phyloP scores from a whole-genome alignment of 2,329 filamentous ascomycete species.

The Fusarium beomiforme region DNA sequence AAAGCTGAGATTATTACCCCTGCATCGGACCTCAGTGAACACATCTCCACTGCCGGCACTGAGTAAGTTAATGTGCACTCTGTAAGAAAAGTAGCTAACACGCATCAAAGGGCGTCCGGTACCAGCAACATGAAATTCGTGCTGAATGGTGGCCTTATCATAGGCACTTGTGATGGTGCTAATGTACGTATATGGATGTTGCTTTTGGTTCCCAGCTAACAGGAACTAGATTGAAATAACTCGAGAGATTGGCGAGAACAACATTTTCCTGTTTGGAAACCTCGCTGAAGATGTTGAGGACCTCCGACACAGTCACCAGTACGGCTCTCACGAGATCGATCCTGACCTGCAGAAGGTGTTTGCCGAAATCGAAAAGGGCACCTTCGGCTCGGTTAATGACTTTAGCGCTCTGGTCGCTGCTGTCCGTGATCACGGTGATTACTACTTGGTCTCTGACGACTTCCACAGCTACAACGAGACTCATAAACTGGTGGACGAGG shows the following conservation, averaged over 20 bases:
- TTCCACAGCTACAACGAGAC: conserved; percentile 96
- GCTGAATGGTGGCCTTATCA: conserved; percentile 94
- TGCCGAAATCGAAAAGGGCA: conserved; percentile 79
- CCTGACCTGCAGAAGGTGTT: conserved; percentile 83
- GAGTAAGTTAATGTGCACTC: conserved; percentile 63
- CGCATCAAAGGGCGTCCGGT: conserved; percentile 65
- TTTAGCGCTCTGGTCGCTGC: conserved; percentile 87
- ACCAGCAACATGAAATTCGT: conserved; percentile 99
- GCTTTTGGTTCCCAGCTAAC: background rate
- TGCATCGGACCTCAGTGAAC: conserved; percentile 95
- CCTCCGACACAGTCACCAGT: conserved; percentile 88
- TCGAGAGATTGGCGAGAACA: conserved; percentile 93
- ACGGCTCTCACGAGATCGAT: conserved; percentile 82
- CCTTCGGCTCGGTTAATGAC: conserved; percentile 80
- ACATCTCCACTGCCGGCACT: conserved; percentile 97
- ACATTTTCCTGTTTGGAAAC: conserved; percentile 98
- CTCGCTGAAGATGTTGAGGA: conserved; percentile 97
- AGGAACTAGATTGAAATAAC: conserved; percentile 82
- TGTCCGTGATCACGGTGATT: conserved; percentile 93
- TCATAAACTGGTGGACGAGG: conserved; percentile 88
- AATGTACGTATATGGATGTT: conserved; percentile 59
- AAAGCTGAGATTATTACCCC: conserved; percentile 98
- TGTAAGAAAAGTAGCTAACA: conserved; percentile 6
- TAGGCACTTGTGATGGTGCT: conserved; percentile 96
- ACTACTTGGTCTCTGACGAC: conserved; percentile 97